Conservation (phyloP, 2,329 filamentous ascomycete genomes). For the Nigrograna mackinnonii region DNA sequence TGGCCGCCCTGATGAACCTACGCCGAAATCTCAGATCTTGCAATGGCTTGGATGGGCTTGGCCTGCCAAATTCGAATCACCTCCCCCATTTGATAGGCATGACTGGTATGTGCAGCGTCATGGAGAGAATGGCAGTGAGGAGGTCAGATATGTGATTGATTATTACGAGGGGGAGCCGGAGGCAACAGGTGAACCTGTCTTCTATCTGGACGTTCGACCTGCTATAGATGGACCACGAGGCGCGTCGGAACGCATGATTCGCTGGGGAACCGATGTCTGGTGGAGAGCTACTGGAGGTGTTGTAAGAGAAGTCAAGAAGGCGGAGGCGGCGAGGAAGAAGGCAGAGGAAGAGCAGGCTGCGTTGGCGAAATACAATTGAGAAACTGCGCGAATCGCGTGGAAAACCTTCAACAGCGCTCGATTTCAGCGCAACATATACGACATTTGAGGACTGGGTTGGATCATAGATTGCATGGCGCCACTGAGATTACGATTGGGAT, state of each 20-base stretch:
- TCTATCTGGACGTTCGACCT: constrained; percentile 92
- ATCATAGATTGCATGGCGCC: no score
- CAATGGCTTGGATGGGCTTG: constrained; percentile 79
- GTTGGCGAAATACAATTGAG: neutral
- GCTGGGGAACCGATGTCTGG: constrained; percentile 95
- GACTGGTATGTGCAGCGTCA: constrained; percentile 92
- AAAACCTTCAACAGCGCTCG: no score
- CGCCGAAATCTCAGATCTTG: constrained; percentile 86
- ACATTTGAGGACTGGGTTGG: no score
- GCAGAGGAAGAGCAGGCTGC: constrained; percentile 23
- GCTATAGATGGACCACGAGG: constrained; percentile 80
- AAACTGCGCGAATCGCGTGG: no score
- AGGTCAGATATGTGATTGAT: constrained; percentile 94
- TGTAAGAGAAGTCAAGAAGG: constrained; percentile 52
- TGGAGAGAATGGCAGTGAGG: constrained; percentile 67
- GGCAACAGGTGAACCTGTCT: constrained; percentile 86
- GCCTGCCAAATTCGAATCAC: constrained; percentile 75
- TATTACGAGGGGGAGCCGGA: constrained; percentile 88
- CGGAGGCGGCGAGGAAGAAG: constrained; percentile 31
- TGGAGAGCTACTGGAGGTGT: constrained; percentile 81
- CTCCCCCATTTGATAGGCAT: constrained; percentile 92
- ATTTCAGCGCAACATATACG: no score
- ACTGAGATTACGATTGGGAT: no score
- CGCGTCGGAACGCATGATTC: constrained; percentile 78
- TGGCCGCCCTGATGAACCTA: constrained; percentile 85